Base-by-base conservation (phyloP, 2,329 filamentous ascomycete genomes). In the Fusarium siculi region DNA sequence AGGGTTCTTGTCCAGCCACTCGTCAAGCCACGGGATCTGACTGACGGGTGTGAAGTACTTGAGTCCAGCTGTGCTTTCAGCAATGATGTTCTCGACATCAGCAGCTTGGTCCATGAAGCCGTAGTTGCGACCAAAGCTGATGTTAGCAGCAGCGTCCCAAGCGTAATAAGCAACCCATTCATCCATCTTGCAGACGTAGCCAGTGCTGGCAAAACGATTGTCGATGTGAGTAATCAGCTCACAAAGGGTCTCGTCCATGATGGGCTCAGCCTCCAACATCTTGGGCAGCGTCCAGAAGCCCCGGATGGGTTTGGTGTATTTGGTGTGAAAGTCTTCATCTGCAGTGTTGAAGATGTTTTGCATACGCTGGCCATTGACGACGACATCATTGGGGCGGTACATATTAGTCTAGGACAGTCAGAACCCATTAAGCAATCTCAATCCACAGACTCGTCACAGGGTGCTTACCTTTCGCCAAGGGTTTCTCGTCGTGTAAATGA, bases 1-100 rank as follows among this genome's bases (percentile, higher is more conserved):
- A 3, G 74, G 74, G 14, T 76, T 76, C 42, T 76, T 76, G 40
- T 76, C 74, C 2, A 76, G 7, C 72, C 74, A 76, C 36, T 67
- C 60, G 11, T 76, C 74, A 2, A 76, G 40, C 74, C 74, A 76
- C 8, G 74, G 74, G 4, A 75, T 65, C 34, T 76, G 74, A 12
- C 74, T 76, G 3, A 76, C 64, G 0, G 70, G 59, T 0, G 74
- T 65, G 46, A 76, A 76, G n/a, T 76, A 76, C 5, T 72, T 72
- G 9, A 76, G 68, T 1, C 74, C 66, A 5, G 64, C 57, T 0
- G 70, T 74, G 2, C 68, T 70, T 2, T 70, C 64, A 0, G 67
- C 66, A 7, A 76, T 72, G 6, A 76, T 74, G 4, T 68, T 58
- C 3, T 68, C 60, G 1, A 76, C 62, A 23, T 76, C 73, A 0